phyloP scores from a whole-genome alignment of 768 basidiomycete genomes.

The Termitomyces titanicus region DNA sequence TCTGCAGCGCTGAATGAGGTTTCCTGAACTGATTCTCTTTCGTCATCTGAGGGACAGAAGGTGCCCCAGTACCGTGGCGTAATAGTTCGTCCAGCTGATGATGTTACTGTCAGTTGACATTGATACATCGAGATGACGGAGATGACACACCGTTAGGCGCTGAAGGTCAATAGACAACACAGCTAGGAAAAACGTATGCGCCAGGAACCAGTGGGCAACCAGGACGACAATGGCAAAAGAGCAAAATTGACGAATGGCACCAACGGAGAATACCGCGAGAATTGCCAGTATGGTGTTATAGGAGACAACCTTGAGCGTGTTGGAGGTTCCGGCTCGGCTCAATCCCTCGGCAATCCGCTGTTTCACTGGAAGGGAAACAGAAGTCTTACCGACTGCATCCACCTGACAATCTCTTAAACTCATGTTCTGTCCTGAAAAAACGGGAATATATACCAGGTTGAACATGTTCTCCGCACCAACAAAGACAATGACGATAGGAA shows the following conservation, averaged over 20 bases:
- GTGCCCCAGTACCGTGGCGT: constrained; percentile 57
- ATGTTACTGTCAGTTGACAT: constrained; percentile 6
- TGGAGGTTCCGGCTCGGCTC: constrained; percentile 85
- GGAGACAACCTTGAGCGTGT: constrained; percentile 86
- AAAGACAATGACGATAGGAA: constrained; percentile 93
- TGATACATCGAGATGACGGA: not conserved
- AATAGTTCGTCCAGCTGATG: constrained; percentile 80
- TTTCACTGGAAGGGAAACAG: constrained; percentile 84
- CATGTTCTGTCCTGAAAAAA: not conserved
- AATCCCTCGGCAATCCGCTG: constrained; percentile 90
- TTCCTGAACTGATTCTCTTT: constrained; percentile 31
- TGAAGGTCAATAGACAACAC: constrained; percentile 96
- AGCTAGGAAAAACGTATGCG: constrained; percentile 93
- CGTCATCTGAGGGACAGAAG: constrained; percentile 31
- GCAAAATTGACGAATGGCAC: constrained; percentile 90
- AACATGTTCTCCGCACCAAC: constrained; percentile 99
- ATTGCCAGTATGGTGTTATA: constrained; percentile 80
- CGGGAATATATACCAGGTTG: constrained; percentile 59
- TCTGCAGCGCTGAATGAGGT: constrained; percentile 41
- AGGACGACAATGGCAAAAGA: constrained; percentile 91
- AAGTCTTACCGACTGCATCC: constrained; percentile 80
- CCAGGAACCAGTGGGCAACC: constrained; percentile 95
- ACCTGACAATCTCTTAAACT: constrained; percentile 44
- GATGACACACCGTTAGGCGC: constrained; percentile 67
- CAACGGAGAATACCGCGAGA: constrained; percentile 69